Evolutionary conservation across 768 basidiomycete species (phyloP).

Genomic region (Sporobolomyces pararoseus): DNA sequence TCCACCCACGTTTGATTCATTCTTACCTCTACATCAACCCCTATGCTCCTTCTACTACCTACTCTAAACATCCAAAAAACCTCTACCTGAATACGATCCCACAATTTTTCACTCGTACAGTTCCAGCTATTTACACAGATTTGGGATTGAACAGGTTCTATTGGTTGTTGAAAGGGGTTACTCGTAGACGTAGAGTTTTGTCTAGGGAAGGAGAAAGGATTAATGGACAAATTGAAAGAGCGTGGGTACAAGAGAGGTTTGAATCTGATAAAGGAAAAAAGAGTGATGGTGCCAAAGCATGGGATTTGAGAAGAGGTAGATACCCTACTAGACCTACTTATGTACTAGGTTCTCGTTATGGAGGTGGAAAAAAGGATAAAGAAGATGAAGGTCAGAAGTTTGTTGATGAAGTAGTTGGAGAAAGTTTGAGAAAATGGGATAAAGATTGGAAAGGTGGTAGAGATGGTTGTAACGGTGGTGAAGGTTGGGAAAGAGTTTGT

Average conservation of each 20-base stretch:
- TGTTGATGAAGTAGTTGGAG: conserved; percentile 34
- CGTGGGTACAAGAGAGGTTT: conserved; percentile 25
- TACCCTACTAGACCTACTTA: conserved; percentile 39
- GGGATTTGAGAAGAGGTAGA: conserved; percentile 20
- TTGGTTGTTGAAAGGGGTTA: conserved; percentile 23
- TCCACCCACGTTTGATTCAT: conserved; percentile 34
- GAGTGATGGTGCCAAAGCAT: conserved; percentile 28
- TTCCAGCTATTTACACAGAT: conserved; percentile 24
- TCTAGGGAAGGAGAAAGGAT: conserved; percentile 18
- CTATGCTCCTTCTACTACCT: conserved; percentile 17
- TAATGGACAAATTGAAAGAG: conserved; percentile 28
- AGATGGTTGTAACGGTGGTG: conserved; percentile 14
- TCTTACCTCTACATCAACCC: conserved; percentile 37
- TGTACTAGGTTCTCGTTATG: conserved; percentile 19
- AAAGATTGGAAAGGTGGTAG: conserved; percentile 27
- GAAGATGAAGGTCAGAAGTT: conserved; percentile 14
- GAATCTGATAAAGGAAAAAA: conserved; percentile 26
- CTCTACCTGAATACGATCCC: conserved; percentile 14
- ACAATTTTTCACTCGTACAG: conserved; percentile 15
- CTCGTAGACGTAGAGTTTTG: conserved; percentile 16
- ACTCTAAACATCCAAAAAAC: neutral
- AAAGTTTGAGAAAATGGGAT: conserved; percentile 32
- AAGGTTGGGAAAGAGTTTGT: conserved; percentile 20
- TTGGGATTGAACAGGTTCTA: conserved; percentile 14
- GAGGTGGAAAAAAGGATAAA: neutral